A percentile compares a stretch with the other conserved stretches of the same genome.
phyloP scores from a whole-genome alignment of 2,329 filamentous ascomycete species.

The Pyrenophora teres region DNA sequence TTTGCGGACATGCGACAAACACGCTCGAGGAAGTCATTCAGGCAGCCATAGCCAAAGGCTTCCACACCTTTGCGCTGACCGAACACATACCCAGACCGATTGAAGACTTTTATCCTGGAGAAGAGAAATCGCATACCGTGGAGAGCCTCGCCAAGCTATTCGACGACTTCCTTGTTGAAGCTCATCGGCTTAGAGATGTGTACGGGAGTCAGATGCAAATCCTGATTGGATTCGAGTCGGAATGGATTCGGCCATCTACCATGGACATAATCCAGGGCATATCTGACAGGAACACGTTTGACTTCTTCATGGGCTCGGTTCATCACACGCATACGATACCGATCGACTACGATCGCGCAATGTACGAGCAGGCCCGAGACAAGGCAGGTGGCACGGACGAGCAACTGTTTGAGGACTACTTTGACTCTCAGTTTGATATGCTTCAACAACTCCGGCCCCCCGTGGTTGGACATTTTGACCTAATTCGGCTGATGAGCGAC shows the following conservation, averaged over 20 bases:
- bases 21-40: constrained; percentile 82
- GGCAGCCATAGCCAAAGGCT: constrained; percentile 75
- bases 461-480: constrained; percentile 91
- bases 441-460: constrained; percentile 70
- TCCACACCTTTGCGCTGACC: constrained; percentile 83
- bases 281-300: constrained; percentile 66
- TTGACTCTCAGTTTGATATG: constrained; percentile 86
- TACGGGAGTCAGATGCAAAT: constrained; percentile 76
- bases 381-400: constrained; percentile 62
- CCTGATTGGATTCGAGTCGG: constrained; percentile 87
- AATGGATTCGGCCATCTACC: constrained; percentile 80
- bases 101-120: constrained; percentile 88
- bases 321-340: constrained; percentile 87
- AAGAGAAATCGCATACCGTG: constrained; percentile 58
- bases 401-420: constrained; percentile 78
- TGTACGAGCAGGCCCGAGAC: constrained; percentile 68
- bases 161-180: constrained; percentile 75
- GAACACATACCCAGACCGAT: constrained; percentile 91
- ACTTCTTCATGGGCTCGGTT: constrained; percentile 91
- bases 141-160: constrained; percentile 56
- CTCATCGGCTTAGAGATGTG: constrained; percentile 68
- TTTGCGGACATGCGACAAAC: constrained; percentile 86
- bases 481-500: constrained; percentile 79
- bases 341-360: constrained; percentile 79
- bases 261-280: constrained; percentile 65